Conservation (phyloP, 108 stramenopile genomes). For the Discostella pseudostelligera region DNA sequence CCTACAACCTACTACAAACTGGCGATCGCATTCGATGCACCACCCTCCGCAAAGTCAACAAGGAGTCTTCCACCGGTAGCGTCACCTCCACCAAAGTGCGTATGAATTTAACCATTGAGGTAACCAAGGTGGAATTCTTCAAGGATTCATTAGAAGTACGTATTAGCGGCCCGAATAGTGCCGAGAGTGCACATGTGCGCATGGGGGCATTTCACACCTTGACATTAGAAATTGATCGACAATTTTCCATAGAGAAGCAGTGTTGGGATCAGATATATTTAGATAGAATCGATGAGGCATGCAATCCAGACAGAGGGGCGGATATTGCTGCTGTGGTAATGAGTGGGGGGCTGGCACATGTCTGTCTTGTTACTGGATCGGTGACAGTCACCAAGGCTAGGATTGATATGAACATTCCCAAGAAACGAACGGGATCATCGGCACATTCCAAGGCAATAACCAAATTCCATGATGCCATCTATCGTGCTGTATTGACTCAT, state of each 20-base stretch:
- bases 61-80: conserved; percentile 87
- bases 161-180: conserved; percentile 75
- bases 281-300: conserved; percentile 88
- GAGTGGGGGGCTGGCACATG: conserved; percentile 88
- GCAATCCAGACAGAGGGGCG: conserved; percentile 86
- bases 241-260: conserved; percentile 89
- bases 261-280: conserved; percentile 95
- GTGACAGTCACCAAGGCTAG: conserved; percentile 89
- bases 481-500: conserved; percentile 86
- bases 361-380: conserved; percentile 90
- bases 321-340: conserved; percentile 95
- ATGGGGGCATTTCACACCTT: conserved; percentile 96
- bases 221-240: conserved; percentile 84
- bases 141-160: conserved; percentile 82
- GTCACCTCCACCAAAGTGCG: conserved; percentile 86
- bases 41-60: conserved; percentile 95
- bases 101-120: conserved; percentile 86
- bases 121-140: conserved; percentile 94
- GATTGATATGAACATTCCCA: conserved; percentile 93
- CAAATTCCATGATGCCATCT: conserved; percentile 93
- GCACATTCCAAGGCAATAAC: conserved; percentile 83
- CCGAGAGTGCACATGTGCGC: conserved; percentile 82
- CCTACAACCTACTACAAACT: conserved; percentile 89
- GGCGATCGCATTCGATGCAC: conserved; percentile 89
- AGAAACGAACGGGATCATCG: conserved; percentile 84